A percentile compares a stretch with the other conserved stretches of the same genome.
These are phyloP conservation scores for Clonostachys chloroleuca DNA, from an alignment of 2,329 filamentous ascomycete genomes.

Conservation along the genomic window DNA sequence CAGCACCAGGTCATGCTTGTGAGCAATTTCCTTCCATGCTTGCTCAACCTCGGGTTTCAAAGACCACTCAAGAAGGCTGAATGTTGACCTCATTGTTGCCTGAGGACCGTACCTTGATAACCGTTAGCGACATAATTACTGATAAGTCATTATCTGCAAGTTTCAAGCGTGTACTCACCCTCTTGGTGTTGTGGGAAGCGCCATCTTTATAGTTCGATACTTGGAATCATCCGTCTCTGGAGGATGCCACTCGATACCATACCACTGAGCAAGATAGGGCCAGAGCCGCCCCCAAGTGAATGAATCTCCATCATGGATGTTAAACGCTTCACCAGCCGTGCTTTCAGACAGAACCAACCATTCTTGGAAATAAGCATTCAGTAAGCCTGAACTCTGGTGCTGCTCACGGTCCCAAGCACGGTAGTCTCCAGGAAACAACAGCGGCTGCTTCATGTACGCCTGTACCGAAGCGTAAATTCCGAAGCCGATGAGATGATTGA, in stretches of 20 bases:
- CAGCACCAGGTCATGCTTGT: neutral
- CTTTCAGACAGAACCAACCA: neutral
- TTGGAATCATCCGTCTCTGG: neutral
- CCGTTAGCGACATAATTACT: neutral
- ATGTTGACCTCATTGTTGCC: neutral
- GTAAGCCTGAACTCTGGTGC: neutral
- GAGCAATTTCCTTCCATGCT: neutral
- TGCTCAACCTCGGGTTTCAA: neutral
- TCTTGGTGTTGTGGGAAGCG: neutral
- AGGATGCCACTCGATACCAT: neutral
- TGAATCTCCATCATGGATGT: neutral
- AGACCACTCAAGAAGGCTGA: neutral
- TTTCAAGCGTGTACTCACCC: neutral
- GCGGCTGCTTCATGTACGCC: neutral
- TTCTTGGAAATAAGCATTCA: neutral
- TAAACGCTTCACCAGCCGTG: neutral
- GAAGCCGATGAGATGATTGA: neutral
- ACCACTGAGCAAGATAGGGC: neutral
- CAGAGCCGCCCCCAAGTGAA: neutral
- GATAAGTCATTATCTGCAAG: no score
- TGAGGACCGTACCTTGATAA: neutral
- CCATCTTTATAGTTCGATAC: neutral
- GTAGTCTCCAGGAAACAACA: neutral
- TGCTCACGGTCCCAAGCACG: neutral
- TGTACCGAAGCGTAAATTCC: neutral